A percentile compares a stretch with the other conserved stretches of the same genome.
Conservation (phyloP, 2,329 filamentous ascomycete genomes). For the Polytolypa hystricis region DNA sequence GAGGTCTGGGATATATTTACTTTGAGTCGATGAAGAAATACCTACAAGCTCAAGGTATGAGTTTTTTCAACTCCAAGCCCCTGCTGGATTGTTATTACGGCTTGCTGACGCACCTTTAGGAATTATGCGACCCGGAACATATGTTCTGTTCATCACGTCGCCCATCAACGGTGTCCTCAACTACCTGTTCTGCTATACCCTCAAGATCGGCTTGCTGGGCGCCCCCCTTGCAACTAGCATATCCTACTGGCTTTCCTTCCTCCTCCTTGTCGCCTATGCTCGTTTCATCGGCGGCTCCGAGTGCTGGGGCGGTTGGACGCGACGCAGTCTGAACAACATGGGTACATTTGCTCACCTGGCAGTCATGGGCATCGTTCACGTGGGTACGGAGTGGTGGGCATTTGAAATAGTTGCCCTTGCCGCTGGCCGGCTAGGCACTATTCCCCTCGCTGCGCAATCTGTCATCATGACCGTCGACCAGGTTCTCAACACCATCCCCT, state of each 20-base stretch:
- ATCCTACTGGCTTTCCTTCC: constrained; percentile 75
- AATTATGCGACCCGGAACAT: constrained; percentile 55
- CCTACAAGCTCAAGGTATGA: constrained; percentile 46
- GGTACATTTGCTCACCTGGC: constrained; percentile 64
- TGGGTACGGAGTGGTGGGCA: constrained; percentile 90
- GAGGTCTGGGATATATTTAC: constrained; percentile 75
- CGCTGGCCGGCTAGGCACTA: constrained; percentile 67
- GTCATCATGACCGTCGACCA: constrained; percentile 88
- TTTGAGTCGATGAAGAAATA: constrained; percentile 66
- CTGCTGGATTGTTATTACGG: too few species aligned
- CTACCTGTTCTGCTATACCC: constrained; percentile 60
- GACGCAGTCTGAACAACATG: constrained; percentile 54
- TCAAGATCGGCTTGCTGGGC: constrained; percentile 61
- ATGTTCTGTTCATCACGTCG: constrained; percentile 50
- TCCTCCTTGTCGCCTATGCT: constrained; percentile 62
- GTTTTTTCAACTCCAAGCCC: too few species aligned
- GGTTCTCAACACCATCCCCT: constrained; percentile 74
- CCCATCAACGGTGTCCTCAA: constrained; percentile 49
- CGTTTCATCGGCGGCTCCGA: constrained; percentile 58
- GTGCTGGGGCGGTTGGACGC: constrained; percentile 68
- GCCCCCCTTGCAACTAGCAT: constrained; percentile 74
- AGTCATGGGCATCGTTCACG: constrained; percentile 64
- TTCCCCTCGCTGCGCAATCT: constrained; percentile 69
- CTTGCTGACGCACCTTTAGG: constrained; percentile 24
- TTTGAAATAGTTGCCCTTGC: constrained; percentile 83